phyloP scores from a whole-genome alignment of 352 stramenopile genomes.

The Pythium aristosporum region DNA sequence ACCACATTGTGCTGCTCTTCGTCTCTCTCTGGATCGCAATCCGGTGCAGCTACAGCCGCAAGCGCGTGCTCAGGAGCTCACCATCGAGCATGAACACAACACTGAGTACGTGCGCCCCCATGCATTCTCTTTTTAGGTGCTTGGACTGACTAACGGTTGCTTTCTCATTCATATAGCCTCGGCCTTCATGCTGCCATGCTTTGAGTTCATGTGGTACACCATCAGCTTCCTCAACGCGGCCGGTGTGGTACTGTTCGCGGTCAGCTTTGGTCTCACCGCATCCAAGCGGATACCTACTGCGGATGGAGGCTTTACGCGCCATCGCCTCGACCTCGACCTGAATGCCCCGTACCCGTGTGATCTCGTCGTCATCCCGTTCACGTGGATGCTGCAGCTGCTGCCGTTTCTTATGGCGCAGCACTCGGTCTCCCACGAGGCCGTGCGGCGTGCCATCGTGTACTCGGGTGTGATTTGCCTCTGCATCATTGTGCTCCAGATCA shows the following conservation, averaged over 20 bases:
- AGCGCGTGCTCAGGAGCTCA: constrained; percentile 61
- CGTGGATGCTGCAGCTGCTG: constrained; percentile 77
- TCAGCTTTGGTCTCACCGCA: constrained; percentile 38
- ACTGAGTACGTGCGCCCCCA: constrained; percentile 51
- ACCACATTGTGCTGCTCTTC: constrained; percentile 68
- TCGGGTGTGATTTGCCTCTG: constrained; percentile 56
- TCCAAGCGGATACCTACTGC: not conserved
- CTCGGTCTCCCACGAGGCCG: constrained; percentile 73
- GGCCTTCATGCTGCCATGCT: constrained; percentile 87
- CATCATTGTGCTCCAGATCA: constrained; percentile 61
- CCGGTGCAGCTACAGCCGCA: constrained; percentile 75
- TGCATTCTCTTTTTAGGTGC: not conserved
- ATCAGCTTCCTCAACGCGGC: constrained; percentile 54
- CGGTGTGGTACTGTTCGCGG: constrained; percentile 49
- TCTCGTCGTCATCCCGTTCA: constrained; percentile 49
- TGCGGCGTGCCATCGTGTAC: constrained; percentile 68
- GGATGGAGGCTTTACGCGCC: not conserved
- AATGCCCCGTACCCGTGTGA: constrained; percentile 53
- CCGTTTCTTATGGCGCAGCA: constrained; percentile 87
- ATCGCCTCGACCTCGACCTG: constrained; percentile 20
- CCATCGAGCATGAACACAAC: constrained; percentile 63
- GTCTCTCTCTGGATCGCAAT: constrained; percentile 70
- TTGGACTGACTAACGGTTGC: not conserved
- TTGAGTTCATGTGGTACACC: constrained; percentile 84
- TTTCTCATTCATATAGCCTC: constrained; percentile 40